These are phyloP conservation scores for Populus pruinosa DNA, from an alignment of 345 rosid genomes.

Conservation along the genomic window DNA sequence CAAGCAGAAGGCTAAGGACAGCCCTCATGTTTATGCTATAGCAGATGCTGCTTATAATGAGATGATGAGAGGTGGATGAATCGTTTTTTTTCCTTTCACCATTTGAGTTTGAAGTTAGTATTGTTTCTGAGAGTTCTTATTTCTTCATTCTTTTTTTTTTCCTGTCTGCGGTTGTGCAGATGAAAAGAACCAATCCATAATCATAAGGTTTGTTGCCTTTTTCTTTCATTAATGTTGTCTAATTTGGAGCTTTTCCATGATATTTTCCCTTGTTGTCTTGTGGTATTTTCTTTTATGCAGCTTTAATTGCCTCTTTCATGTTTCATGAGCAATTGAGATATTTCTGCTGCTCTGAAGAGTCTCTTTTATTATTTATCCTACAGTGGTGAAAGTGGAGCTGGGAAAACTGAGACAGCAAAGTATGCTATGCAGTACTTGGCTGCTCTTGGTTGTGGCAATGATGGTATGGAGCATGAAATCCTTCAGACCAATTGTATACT, in stretches of 20 bases:
- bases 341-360: neutral
- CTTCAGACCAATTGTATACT: slow-evolving; percentile 70
- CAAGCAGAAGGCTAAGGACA: slow-evolving; percentile 53
- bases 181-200: slow-evolving; percentile 78
- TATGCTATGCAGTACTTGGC: slow-evolving; percentile 87
- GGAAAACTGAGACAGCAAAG: slow-evolving; percentile 97
- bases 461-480: slow-evolving; percentile 63
- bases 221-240: neutral
- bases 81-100: slow-evolving; percentile 5
- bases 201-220: slow-evolving; percentile 67
- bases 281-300: slow-evolving; percentile 5
- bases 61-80: slow-evolving; percentile 86
- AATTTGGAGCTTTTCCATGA: neutral
- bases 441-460: slow-evolving; percentile 74
- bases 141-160: slow-evolving; percentile 5
- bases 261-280: neutral
- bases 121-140: slow-evolving; percentile 10
- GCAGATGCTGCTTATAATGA: slow-evolving; percentile 79
- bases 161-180: slow-evolving; percentile 46
- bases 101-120: slow-evolving; percentile 14
- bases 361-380: slow-evolving; percentile 15
- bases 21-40: slow-evolving; percentile 80
- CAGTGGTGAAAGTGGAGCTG: slow-evolving; percentile 99
- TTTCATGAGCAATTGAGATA: slow-evolving; percentile 3
- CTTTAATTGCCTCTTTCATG: neutral